These are phyloP conservation scores for Verbena officinalis DNA, from an alignment of 257 asterid genomes.

Conservation along the genomic window DNA sequence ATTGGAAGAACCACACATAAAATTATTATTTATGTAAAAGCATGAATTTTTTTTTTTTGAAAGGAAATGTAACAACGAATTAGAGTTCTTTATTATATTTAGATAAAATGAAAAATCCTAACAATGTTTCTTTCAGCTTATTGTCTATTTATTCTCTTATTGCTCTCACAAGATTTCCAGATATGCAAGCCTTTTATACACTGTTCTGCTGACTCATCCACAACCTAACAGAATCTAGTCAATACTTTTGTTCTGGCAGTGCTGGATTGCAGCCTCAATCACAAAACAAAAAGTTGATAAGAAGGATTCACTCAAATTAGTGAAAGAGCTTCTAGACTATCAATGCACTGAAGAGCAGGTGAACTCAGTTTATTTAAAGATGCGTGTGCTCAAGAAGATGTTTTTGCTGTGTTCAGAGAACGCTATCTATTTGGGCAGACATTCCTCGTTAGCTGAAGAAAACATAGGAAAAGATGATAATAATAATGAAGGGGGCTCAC, in stretches of 20 bases:
- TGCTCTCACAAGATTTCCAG: neutral
- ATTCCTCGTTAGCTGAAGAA: constrained; percentile 25
- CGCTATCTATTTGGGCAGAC: constrained; percentile 13
- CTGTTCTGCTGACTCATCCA: constrained; percentile 26
- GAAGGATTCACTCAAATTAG: constrained; percentile 46
- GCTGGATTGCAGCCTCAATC: constrained; percentile 68
- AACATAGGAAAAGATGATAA: constrained; percentile 29
- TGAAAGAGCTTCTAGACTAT: constrained; percentile 49
- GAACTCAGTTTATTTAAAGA: constrained; percentile 46
- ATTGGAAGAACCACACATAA: too few species aligned
- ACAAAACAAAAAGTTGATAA: constrained; percentile 52
- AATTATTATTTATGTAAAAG: too few species aligned
- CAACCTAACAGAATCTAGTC: constrained; percentile 22
- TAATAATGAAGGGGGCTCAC: constrained; percentile 25
- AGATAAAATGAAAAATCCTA: too few species aligned
- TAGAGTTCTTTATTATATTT: too few species aligned
- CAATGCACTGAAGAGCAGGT: constrained; percentile 65
- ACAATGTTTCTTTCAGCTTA: constrained; percentile 5
- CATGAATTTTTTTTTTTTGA: too few species aligned
- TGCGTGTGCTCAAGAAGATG: constrained; percentile 52
- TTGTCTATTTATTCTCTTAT: neutral
- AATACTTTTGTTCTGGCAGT: constrained; percentile 46
- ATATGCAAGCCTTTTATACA: constrained; percentile 13
- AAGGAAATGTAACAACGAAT: too few species aligned
- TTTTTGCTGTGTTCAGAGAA: constrained; percentile 38